Percentiles rank a stretch among this genome's conserved stretches.
Evolutionary conservation across 176 grass and related monocot genomes (phyloP).

Genomic region (Triticum timopheevii): DNA sequence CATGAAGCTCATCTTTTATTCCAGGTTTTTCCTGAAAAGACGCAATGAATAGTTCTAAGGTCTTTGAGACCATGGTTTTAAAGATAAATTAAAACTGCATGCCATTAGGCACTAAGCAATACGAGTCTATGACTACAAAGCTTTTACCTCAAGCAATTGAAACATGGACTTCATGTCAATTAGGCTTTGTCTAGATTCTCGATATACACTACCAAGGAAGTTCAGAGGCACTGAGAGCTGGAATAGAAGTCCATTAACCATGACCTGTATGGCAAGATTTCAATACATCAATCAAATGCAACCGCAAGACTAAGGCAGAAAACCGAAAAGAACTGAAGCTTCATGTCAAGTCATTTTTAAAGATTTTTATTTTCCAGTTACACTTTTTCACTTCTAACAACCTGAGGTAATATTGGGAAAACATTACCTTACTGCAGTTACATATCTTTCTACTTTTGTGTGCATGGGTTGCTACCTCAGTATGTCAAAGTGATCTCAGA

Average conservation of each 20-base stretch:
- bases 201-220: slow-evolving; percentile 96
- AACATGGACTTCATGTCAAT: slow-evolving; percentile 99
- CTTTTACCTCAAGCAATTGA: slow-evolving; percentile 88
- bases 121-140: not conserved
- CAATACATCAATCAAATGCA: slow-evolving; percentile 26
- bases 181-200: slow-evolving; percentile 97
- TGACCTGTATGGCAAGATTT: slow-evolving; percentile 59
- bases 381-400: slow-evolving; percentile 12
- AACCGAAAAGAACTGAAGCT: not conserved
- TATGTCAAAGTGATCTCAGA: not conserved
- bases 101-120: not conserved
- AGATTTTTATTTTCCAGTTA: not conserved
- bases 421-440: slow-evolving; percentile 6
- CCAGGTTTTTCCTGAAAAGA: slow-evolving; percentile 84
- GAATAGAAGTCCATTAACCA: slow-evolving; percentile 99
- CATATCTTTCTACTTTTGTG: slow-evolving; percentile 16
- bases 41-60: slow-evolving; percentile 19
- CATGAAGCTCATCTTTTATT: slow-evolving; percentile 68
- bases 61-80: slow-evolving; percentile 19
- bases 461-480: not conserved
- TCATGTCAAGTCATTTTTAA: slow-evolving; percentile 2
- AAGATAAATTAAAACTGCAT: slow-evolving; percentile 37
- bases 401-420: not conserved
- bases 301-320: not conserved
- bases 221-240: slow-evolving; percentile 95